phyloP scores from a whole-genome alignment of 2,329 filamentous ascomycete genomes.

The Cercospora canescens region DNA sequence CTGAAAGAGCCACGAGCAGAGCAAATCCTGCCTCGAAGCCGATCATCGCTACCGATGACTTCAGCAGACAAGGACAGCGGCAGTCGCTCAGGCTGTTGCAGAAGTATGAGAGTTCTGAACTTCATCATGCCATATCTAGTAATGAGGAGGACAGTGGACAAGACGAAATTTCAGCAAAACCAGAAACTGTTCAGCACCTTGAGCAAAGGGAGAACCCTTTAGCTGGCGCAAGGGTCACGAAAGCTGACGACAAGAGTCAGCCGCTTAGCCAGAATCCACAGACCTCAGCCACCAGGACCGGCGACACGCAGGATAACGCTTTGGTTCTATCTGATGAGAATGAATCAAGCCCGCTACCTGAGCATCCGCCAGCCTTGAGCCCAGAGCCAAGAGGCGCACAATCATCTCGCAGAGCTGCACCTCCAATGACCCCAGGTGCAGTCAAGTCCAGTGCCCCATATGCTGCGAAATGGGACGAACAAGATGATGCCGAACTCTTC shows the following conservation, averaged over 20 bases:
- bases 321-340: constrained; percentile 1
- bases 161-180: background rate
- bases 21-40: background rate
- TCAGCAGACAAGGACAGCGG: background rate
- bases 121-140: background rate
- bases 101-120: background rate
- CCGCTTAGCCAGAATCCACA: background rate
- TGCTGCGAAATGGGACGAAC: constrained; percentile 12
- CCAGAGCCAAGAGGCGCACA: background rate
- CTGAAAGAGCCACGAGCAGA: background rate
- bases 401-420: background rate
- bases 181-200: background rate
- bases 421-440: background rate
- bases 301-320: background rate
- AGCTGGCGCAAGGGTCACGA: background rate
- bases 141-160: background rate
- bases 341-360: constrained; percentile 5
- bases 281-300: background rate
- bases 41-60: background rate
- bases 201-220: background rate
- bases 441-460: constrained; percentile 19
- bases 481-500: background rate
- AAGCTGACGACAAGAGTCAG: background rate
- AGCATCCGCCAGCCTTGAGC: background rate
- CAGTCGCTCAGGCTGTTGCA: background rate